Percentiles rank a stretch among this genome's conserved stretches.
phyloP scores from a whole-genome alignment of 1,139 yeast genomes.

The Meyerozyma guilliermondii region DNA sequence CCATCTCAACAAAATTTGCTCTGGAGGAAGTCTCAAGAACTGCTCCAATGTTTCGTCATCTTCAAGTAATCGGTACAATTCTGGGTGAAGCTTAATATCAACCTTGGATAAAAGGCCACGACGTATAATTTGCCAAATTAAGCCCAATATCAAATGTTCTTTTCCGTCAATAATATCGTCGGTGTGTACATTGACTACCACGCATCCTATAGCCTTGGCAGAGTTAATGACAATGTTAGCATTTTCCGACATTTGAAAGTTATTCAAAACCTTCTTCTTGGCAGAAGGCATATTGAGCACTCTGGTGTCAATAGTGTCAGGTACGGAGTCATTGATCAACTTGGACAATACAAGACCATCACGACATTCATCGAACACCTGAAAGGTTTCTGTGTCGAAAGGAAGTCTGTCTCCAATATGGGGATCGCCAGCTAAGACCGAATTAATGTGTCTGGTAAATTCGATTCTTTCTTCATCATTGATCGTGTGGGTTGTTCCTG shows the following conservation, averaged over 20 bases:
- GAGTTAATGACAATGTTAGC: slow-evolving; percentile 97
- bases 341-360: slow-evolving; percentile 93
- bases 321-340: slow-evolving; percentile 94
- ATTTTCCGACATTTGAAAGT: slow-evolving; percentile 93
- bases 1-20: slow-evolving; percentile 95
- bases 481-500: slow-evolving; percentile 95
- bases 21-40: slow-evolving; percentile 94
- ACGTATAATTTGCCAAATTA: slow-evolving; percentile 97
- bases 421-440: slow-evolving; percentile 85
- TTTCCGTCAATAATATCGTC: slow-evolving; percentile 97
- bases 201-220: slow-evolving; percentile 98
- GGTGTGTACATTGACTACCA: slow-evolving; percentile 95
- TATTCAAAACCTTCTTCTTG: slow-evolving; percentile 76
- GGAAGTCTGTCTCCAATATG: slow-evolving; percentile 86
- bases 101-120: slow-evolving; percentile 91
- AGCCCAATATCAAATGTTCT: slow-evolving; percentile 90
- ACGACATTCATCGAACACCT: slow-evolving; percentile 92
- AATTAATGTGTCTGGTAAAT: slow-evolving; percentile 92
- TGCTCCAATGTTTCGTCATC: slow-evolving; percentile 98
- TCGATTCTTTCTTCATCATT: slow-evolving; percentile 96
- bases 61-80: slow-evolving; percentile 85
- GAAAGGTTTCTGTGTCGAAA: slow-evolving; percentile 90
- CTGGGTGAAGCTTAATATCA: slow-evolving; percentile 95
- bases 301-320: slow-evolving; percentile 97
- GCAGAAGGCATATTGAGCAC: slow-evolving; percentile 81